Base-by-base conservation (phyloP, 768 basidiomycete species). In the Tylopilus balloui region DNA sequence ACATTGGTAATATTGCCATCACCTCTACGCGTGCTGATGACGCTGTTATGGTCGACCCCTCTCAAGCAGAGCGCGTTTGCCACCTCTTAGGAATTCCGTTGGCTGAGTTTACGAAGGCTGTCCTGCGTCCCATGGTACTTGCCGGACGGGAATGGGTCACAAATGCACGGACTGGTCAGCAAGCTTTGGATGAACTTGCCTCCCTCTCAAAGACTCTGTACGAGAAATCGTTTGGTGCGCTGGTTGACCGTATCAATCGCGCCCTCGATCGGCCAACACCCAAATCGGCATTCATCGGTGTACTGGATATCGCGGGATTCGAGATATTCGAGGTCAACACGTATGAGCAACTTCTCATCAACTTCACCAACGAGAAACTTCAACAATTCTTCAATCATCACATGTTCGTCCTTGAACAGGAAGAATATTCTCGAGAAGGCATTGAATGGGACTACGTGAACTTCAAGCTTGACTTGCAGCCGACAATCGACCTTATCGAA, bases 341-440 rank as follows among this genome's bases (percentile, higher is more conserved):
- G 9, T 99, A 97, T 67, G 96, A 99, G 62, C 96, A 99, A 67
- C 79, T 99, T 23, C 79, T 95, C 59, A 99, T 99, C 80, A 99
- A 99, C 64, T 95, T 90, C 62, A 98, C 95, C 37, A 99, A 99
- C 73, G 96, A 99, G 78, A 95, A 89, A 63, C 78, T 98, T 9
- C 95, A 97, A 66, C 95, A 97, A 68, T 92, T 91, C 69, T 93
- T 93, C 79, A 99, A 98, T 61, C 92, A 98, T 69, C 96, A 98
- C 67, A 98, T 98, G 96, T 98, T 99, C 69, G 92, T 96, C 32
- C 81, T 98, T 28, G 96, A 99, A 73, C 96, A 99, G 64, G 96
- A 99, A 65, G 96, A 99, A 67, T 98, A 99, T 69, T 79, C 91
- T 15, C 81, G 96, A 17, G 96, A 99, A 67, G 85, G 85, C 17